A percentile compares a stretch with the other conserved stretches of the same genome.
phyloP scores from a whole-genome alignment of 495 filamentous ascomycete species.

The Aspergillus panamensis region DNA sequence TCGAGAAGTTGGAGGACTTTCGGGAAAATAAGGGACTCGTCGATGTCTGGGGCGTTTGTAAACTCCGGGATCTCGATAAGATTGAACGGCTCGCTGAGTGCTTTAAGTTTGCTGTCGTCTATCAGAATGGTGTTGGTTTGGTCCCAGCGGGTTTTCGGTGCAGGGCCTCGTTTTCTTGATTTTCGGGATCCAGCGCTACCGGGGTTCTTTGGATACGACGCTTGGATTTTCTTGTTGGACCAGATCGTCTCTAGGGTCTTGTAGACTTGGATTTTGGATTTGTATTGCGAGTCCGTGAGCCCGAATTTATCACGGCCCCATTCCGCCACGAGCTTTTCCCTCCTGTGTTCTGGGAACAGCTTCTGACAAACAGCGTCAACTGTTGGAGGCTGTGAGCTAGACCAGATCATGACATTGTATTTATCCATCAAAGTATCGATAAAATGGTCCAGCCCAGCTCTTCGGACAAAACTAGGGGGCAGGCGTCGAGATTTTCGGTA shows the following conservation, averaged over 20 bases:
- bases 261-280: slow-evolving; percentile 75
- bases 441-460: slow-evolving; percentile 63
- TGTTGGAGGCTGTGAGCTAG: slow-evolving; percentile 70
- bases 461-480: slow-evolving; percentile 52
- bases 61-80: slow-evolving; percentile 79
- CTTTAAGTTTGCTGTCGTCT: slow-evolving; percentile 80
- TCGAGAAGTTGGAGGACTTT: slow-evolving; percentile 35
- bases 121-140: slow-evolving; percentile 88
- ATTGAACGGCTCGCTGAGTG: slow-evolving; percentile 76
- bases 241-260: slow-evolving; percentile 76
- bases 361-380: slow-evolving; percentile 53
- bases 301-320: slow-evolving; percentile 83
- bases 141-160: slow-evolving; percentile 49
- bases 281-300: slow-evolving; percentile 60
- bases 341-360: slow-evolving; percentile 46
- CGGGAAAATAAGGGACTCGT: slow-evolving; percentile 33
- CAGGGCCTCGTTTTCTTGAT: neutral
- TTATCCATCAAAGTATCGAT: slow-evolving; percentile 60
- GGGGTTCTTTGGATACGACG: slow-evolving; percentile 37
- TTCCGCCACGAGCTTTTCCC: slow-evolving; percentile 54
- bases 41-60: slow-evolving; percentile 24
- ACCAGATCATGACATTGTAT: slow-evolving; percentile 86
- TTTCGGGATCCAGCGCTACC: neutral
- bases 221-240: slow-evolving; percentile 51
- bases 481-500: slow-evolving; percentile 53